Percentiles rank a stretch among this genome's conserved stretches.
These are phyloP conservation scores for Pichia phayaonensis DNA, from an alignment of 805 yeast species.

Conservation along the genomic window DNA sequence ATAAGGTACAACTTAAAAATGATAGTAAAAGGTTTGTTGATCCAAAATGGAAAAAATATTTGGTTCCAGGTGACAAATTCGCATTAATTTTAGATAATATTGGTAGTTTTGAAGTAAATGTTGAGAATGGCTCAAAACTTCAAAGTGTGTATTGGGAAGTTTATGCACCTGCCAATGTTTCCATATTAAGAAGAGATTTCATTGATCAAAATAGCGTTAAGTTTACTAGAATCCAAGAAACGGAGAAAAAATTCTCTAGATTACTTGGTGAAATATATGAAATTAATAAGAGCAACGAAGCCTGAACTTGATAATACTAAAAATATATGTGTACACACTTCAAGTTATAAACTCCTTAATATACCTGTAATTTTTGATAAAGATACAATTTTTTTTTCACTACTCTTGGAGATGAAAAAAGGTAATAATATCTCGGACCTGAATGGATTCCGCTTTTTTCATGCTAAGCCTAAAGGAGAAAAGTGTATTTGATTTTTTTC, in stretches of 20 bases:
- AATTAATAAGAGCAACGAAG: neutral
- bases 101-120: neutral
- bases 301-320: no score
- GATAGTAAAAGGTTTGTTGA: neutral
- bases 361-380: no score
- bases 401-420: no score
- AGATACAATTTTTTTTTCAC: no score
- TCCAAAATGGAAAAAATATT: conserved; percentile 1
- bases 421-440: neutral
- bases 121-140: neutral
- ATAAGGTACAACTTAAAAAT: neutral
- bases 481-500: neutral
- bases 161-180: neutral
- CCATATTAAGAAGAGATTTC: neutral
- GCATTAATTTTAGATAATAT: conserved; percentile 7
- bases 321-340: no score
- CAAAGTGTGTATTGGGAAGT: conserved; percentile 5
- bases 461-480: no score
- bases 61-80: neutral
- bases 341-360: no score
- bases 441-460: no score
- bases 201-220: conserved; percentile 4
- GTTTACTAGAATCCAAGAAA: neutral
- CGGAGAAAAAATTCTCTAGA: neutral
- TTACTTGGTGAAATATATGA: neutral